Evolutionary conservation across 176 grass and related monocot species (phyloP).

Genomic region (Oryza meridionalis): DNA sequence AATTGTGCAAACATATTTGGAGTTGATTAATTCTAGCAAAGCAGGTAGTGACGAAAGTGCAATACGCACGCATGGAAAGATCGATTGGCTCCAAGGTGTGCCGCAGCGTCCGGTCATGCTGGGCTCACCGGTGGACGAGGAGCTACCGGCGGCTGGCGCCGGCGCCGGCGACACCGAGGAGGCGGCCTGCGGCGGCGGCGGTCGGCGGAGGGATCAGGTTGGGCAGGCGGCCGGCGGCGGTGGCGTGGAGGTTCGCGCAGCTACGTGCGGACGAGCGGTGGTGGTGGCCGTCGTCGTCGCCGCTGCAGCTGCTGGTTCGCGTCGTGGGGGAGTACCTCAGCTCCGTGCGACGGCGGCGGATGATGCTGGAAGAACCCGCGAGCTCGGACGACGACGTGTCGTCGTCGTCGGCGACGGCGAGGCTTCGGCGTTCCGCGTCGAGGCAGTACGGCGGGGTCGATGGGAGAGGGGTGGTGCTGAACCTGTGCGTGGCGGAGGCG

Average conservation of each 20-base stretch:
- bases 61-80: constrained; percentile 2
- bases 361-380: neutral
- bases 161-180: neutral
- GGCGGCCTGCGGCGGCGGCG: neutral
- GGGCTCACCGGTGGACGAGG: neutral
- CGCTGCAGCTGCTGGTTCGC: constrained; percentile 27
- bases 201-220: constrained; percentile 31
- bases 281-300: constrained; percentile 17
- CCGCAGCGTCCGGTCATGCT: constrained; percentile 24
- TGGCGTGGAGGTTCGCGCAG: neutral
- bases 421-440: constrained; percentile 11
- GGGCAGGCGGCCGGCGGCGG: neutral
- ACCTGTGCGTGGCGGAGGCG: constrained; percentile 42
- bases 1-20: neutral
- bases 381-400: neutral
- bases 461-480: constrained; percentile 47
- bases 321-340: constrained; percentile 31
- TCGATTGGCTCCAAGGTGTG: constrained; percentile 1
- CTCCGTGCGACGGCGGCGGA: constrained; percentile 20
- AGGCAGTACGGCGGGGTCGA: neutral
- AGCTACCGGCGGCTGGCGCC: neutral
- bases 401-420: neutral
- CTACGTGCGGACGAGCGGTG: neutral
- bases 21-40: neutral
- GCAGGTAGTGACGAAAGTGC: neutral